These are phyloP conservation scores for Ailanthus altissimus DNA, from an alignment of 345 rosid species.

Conservation along the genomic window DNA sequence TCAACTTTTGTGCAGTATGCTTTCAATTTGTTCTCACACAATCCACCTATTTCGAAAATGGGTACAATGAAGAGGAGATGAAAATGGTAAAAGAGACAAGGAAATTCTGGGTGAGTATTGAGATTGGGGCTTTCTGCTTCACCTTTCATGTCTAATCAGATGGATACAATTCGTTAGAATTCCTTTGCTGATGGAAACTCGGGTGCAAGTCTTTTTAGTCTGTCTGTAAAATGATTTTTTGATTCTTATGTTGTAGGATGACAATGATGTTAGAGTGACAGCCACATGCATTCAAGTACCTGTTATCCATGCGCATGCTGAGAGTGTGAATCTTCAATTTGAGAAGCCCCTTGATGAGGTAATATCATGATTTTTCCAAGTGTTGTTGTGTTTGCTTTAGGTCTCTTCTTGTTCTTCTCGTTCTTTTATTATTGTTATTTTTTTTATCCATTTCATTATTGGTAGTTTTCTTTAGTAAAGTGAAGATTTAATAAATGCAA, in stretches of 20 bases:
- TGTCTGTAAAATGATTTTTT: neutral
- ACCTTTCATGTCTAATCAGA: neutral
- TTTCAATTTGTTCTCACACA: slow-evolving; percentile 93
- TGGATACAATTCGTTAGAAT: neutral
- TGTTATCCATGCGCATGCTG: slow-evolving; percentile 99
- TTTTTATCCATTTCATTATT: neutral
- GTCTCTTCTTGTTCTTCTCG: neutral
- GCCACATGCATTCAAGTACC: slow-evolving; percentile 98
- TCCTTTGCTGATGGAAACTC: neutral
- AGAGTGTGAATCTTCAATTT: slow-evolving; percentile 95
- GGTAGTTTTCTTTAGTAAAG: neutral
- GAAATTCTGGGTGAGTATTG: slow-evolving; percentile 85
- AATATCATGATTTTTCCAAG: neutral
- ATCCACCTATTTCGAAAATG: slow-evolving; percentile 81
- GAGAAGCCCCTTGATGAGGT: slow-evolving; percentile 96
- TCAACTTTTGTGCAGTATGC: slow-evolving; percentile 68
- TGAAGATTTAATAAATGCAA: neutral
- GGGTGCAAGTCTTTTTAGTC: neutral
- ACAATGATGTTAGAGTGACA: slow-evolving; percentile 79
- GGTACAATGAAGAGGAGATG: slow-evolving; percentile 99
- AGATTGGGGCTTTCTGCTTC: neutral
- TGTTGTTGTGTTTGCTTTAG: neutral
- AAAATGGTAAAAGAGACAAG: slow-evolving; percentile 88
- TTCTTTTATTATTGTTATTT: no score
- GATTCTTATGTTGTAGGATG: slow-evolving; percentile 54